These are phyloP conservation scores for Dittrichia graveolens DNA, from an alignment of 129 eudicot genomes.

Conservation along the genomic window DNA sequence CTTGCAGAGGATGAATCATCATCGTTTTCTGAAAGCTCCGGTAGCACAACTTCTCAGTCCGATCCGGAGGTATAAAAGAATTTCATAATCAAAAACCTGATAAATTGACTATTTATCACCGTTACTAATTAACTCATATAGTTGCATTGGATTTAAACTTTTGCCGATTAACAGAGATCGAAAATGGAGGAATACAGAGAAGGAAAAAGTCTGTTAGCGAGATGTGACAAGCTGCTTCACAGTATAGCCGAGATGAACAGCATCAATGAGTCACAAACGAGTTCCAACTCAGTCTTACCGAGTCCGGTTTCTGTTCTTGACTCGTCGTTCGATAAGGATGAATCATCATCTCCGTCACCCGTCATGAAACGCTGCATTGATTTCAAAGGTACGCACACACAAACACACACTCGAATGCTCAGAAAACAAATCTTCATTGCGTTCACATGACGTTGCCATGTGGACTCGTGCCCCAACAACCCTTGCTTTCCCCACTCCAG, in stretches of 20 bases:
- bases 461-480: constrained; percentile 32
- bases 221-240: constrained; percentile 78
- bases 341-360: constrained; percentile 72
- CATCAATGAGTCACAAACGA: constrained; percentile 60
- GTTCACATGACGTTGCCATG: constrained; percentile 38
- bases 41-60: constrained; percentile 73
- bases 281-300: constrained; percentile 61
- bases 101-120: background rate
- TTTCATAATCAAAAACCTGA: background rate
- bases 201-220: constrained; percentile 74
- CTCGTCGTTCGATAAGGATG: constrained; percentile 82
- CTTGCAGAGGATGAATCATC: constrained; percentile 74
- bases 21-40: constrained; percentile 71
- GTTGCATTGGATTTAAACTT: too few relatives aligned
- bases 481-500: constrained; percentile 6
- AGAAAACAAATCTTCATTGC: constrained; percentile 34
- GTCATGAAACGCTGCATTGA: constrained; percentile 60
- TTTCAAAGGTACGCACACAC: constrained; percentile 70
- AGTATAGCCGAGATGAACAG: constrained; percentile 88
- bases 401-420: background rate
- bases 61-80: constrained; percentile 67
- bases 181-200: constrained; percentile 70
- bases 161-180: constrained; percentile 44
- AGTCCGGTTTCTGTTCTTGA: constrained; percentile 67
- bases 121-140: background rate